Evolutionary conservation across 176 grass and related monocot species (phyloP).

Genomic region (Ensete glaucum): DNA sequence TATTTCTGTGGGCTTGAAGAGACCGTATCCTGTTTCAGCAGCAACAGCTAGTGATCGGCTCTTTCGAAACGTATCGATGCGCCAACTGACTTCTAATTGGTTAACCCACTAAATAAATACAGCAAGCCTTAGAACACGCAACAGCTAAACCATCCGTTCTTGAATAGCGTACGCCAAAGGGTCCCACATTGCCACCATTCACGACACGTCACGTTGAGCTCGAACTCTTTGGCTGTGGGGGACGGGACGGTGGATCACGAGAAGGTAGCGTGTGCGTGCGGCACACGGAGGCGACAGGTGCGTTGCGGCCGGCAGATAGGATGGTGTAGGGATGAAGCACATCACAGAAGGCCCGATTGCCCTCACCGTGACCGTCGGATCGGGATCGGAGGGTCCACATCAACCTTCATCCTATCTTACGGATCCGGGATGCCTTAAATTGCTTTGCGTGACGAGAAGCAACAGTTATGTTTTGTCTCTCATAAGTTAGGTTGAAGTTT

Average conservation of each 20-base stretch:
- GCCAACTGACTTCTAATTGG: background rate
- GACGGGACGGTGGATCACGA: background rate
- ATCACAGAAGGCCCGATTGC: too few species aligned
- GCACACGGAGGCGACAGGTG: slow-evolving; percentile 4
- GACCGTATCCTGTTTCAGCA: background rate
- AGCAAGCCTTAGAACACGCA: background rate
- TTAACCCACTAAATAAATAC: background rate
- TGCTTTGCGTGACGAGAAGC: background rate
- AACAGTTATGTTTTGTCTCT: background rate
- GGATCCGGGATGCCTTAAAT: background rate
- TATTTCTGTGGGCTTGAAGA: background rate
- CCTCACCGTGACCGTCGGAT: background rate
- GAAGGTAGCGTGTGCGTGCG: background rate
- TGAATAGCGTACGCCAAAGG: too few species aligned
- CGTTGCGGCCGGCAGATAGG: too few species aligned
- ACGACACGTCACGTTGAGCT: background rate
- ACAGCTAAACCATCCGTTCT: too few species aligned
- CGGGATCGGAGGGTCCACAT: background rate
- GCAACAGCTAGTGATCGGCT: background rate
- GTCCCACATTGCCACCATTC: background rate
- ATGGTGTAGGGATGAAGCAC: too few species aligned
- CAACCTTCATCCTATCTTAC: too few species aligned
- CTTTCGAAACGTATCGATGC: slow-evolving; percentile 1
- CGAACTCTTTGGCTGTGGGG: background rate
- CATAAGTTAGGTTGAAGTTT: background rate